Conservation (phyloP, 202 grass and related monocot species). For the Brachypodium distachyon region DNA sequence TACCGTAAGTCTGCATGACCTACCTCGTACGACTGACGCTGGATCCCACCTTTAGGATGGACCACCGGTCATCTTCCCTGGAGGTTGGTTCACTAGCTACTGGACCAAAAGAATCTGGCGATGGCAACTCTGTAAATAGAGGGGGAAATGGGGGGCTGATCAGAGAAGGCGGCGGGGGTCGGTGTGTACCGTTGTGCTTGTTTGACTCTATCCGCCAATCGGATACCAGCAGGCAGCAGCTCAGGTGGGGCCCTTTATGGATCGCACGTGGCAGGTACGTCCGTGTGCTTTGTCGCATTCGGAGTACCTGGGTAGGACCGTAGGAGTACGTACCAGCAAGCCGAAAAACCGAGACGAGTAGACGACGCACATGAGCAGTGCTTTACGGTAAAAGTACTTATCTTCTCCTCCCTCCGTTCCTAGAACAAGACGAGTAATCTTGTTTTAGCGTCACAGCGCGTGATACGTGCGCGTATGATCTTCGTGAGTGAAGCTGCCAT, state of each 20-base stretch:
- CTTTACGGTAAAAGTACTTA: no score
- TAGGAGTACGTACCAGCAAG: background rate
- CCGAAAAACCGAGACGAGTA: background rate
- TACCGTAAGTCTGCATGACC: background rate
- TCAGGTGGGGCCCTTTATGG: background rate
- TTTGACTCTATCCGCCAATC: constrained; percentile 23
- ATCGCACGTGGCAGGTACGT: background rate
- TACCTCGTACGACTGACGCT: background rate
- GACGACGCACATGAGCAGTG: background rate
- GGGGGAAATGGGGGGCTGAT: rapidly evolving
- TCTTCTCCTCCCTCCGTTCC: no score
- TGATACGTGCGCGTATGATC: no score
- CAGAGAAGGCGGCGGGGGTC: background rate
- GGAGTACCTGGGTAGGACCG: background rate
- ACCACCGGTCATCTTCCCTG: background rate
- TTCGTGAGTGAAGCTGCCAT: no score
- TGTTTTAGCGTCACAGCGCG: no score
- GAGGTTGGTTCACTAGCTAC: background rate
- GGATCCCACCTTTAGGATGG: rapidly evolving
- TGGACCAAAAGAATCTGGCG: background rate
- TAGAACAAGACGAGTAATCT: no score
- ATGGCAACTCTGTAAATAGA: background rate
- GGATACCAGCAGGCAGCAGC: background rate
- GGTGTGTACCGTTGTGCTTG: background rate
- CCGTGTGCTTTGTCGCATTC: background rate